A percentile compares a stretch with the other conserved stretches of the same genome.
Conservation (phyloP, 2,329 filamentous ascomycete genomes). For the Talaromyces sp. region DNA sequence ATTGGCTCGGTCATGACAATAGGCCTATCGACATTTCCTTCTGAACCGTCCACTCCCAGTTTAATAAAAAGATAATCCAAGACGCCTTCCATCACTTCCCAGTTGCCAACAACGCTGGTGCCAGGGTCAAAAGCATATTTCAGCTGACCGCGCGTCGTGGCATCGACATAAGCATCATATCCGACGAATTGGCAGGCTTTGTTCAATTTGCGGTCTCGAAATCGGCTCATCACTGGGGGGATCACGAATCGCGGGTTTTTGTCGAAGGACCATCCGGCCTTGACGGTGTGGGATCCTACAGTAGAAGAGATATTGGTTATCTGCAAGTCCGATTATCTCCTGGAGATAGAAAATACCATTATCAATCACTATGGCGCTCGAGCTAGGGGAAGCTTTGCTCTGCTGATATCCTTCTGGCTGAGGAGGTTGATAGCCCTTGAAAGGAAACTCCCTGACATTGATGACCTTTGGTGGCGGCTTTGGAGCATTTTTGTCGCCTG, state of each 20-base stretch:
- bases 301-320: neutral
- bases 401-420: slow-evolving; percentile 64
- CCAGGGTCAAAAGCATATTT: slow-evolving; percentile 87
- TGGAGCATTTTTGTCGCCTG: slow-evolving; percentile 32
- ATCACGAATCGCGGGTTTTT: slow-evolving; percentile 70
- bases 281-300: slow-evolving; percentile 75
- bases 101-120: slow-evolving; percentile 88
- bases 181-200: slow-evolving; percentile 91
- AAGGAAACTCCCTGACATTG: slow-evolving; percentile 53
- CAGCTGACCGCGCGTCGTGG: slow-evolving; percentile 83
- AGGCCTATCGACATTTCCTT: slow-evolving; percentile 73
- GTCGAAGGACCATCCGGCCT: slow-evolving; percentile 96
- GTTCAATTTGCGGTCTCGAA: slow-evolving; percentile 86
- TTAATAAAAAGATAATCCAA: slow-evolving; percentile 94
- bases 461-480: slow-evolving; percentile 52
- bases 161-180: slow-evolving; percentile 88
- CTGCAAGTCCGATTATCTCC: slow-evolving; percentile 10
- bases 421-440: slow-evolving; percentile 52
- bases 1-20: slow-evolving; percentile 95
- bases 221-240: slow-evolving; percentile 88
- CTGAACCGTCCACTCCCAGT: slow-evolving; percentile 70
- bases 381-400: slow-evolving; percentile 54
- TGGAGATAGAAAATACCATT: slow-evolving; percentile 61
- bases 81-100: slow-evolving; percentile 94
- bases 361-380: slow-evolving; percentile 88